These are phyloP conservation scores for Plasmodium malariae DNA, from an alignment of 169 alveolate species.

Conservation along the genomic window DNA sequence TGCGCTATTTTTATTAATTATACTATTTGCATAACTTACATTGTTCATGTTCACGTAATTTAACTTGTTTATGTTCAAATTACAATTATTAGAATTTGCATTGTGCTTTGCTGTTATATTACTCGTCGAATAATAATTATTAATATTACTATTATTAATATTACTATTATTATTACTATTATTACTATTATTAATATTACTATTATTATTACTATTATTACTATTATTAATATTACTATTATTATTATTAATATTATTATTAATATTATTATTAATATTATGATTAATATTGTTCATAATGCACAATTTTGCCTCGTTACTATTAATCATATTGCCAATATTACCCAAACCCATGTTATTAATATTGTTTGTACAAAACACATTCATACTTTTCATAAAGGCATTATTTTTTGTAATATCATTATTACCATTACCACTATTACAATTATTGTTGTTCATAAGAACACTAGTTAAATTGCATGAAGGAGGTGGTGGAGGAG, in stretches of 20 bases:
- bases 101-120: neutral
- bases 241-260: slow-evolving; percentile 1
- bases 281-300: neutral
- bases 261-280: neutral
- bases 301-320: neutral
- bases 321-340: neutral
- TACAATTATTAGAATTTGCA: neutral
- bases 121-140: too few relatives aligned
- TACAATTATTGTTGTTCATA: slow-evolving; percentile 2
- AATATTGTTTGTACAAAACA: neutral
- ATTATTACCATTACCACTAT: neutral
- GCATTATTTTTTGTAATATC: neutral
- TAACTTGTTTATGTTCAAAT: slow-evolving; percentile 2
- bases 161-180: too few relatives aligned
- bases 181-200: neutral
- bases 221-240: neutral
- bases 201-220: neutral
- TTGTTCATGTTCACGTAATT: slow-evolving; percentile 4
- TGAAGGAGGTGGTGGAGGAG: slow-evolving; percentile 47
- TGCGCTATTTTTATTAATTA: neutral
- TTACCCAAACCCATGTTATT: neutral
- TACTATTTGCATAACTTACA: neutral
- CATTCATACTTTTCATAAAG: slow-evolving; percentile 1
- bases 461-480: neutral
- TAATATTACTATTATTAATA: too few relatives aligned